Base-by-base conservation (phyloP, 768 basidiomycete genomes). In the Auricularia sp. region DNA sequence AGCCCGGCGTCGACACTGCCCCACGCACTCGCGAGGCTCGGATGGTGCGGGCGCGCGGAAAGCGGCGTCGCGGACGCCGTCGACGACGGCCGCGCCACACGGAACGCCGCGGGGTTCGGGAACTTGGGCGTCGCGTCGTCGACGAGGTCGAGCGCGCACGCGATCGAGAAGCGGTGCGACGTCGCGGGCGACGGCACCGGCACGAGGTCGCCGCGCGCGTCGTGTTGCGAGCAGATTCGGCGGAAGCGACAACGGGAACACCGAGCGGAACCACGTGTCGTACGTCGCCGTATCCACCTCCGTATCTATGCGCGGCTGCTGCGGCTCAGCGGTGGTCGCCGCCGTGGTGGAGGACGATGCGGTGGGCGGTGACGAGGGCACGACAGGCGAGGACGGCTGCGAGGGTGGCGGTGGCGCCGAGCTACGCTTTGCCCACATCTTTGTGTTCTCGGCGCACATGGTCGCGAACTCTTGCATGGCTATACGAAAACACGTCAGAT, bases 401-500 rank as follows among this genome's bases (percentile, higher is more conserved):
- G 51, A 33, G 4, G 61, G 34, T 8, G 66, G 45, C 8, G 45
- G 39, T 16, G 70, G 56, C 21, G 77, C 75, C 7, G 74, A 76
- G 39, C 78, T 71, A 2, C 84, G 82, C 24, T 77, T 75, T 69
- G 82, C 78, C 94, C 94, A 96, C 54, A 82, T 75, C 18, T 77
- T 72, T 16, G 93, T 80, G 71, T 96, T 96, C 44, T 78, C 77
- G 37, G 80, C 76, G 72, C 92, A 92, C 66, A 86, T 84, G 33
- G 81, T 77, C 1, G 85, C 83, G 68, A 88, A 95, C 58, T 75
- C 75, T 54, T 80, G 77, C 77, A 95, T 84, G 73, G 89, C 92
- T 90, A 67, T 11, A 33, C 62, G 24, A 14, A 7, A 39, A 62
- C 18, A 42, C 47, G 33, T 39, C 34, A 36, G 39, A 34, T 2